Conservation (phyloP, 139 green algal species). For the Coelastrella sp. region DNA sequence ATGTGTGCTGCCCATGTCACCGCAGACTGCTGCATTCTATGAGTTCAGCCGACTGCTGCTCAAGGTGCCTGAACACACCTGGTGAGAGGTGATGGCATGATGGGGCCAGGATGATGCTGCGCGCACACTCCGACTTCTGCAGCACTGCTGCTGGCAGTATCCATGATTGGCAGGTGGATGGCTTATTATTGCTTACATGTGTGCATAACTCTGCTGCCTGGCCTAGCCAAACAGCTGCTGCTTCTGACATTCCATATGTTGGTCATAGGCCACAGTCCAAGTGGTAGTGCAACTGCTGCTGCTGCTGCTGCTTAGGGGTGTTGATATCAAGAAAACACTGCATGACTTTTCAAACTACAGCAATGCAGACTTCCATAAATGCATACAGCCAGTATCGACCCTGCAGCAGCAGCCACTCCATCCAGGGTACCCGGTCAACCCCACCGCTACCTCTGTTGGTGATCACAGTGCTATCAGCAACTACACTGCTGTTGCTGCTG, state of each 20-base stretch:
- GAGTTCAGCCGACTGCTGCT: constrained; percentile 67
- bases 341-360: constrained; percentile 43
- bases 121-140: too few species aligned
- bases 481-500: neutral
- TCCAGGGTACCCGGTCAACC: neutral
- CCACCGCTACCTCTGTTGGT: neutral
- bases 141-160: neutral
- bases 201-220: neutral
- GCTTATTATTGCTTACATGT: neutral
- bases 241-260: neutral
- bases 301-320: constrained; percentile 45
- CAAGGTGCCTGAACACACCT: constrained; percentile 79
- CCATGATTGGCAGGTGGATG: neutral
- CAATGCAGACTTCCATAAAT: constrained; percentile 16
- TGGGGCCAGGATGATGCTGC: neutral
- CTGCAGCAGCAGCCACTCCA: neutral
- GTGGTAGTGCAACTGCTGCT: neutral
- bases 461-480: neutral
- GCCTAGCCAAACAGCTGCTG: too few species aligned
- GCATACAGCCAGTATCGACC: neutral
- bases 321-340: constrained; percentile 45
- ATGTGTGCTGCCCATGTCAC: neutral
- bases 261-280: neutral
- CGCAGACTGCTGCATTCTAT: constrained; percentile 53
- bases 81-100: constrained; percentile 35